Evolutionary conservation across 1,139 yeast genomes (phyloP).

Genomic region (Arxiozyma heterogenica): DNA sequence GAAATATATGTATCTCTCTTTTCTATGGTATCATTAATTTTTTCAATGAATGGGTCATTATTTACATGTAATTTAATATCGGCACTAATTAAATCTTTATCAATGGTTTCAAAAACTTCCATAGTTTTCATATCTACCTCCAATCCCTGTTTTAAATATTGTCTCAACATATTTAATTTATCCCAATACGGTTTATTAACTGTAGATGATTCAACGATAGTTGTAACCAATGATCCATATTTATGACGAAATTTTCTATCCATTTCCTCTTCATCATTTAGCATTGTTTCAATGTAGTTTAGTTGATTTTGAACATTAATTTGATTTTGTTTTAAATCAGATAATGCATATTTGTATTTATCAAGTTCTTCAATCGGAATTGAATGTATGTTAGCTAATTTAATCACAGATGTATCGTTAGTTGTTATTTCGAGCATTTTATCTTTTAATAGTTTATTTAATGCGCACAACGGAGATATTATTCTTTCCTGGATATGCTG

Average conservation of each 20-base stretch:
- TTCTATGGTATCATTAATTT: conserved; percentile 19
- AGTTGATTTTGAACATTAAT: conserved; percentile 15
- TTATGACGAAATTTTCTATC: conserved; percentile 43
- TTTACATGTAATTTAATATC: conserved; percentile 20
- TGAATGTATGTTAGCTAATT: background rate
- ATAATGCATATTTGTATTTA: conserved; percentile 10
- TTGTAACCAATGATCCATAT: conserved; percentile 47
- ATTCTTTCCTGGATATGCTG: conserved; percentile 45
- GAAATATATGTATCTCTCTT: conserved; percentile 34
- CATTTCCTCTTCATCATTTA: conserved; percentile 46
- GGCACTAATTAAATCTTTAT: conserved; percentile 26
- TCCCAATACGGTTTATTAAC: conserved; percentile 35
- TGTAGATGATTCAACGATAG: conserved; percentile 34
- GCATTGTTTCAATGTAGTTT: conserved; percentile 39
- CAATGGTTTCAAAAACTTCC: conserved; percentile 24
- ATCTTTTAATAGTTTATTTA: conserved; percentile 39
- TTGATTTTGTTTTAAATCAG: conserved; percentile 12
- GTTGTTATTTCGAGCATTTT: background rate
- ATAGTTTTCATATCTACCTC: conserved; percentile 44
- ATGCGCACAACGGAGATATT: conserved; percentile 41
- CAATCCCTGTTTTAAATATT: conserved; percentile 50
- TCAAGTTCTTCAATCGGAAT: conserved; percentile 12
- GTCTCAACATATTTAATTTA: conserved; percentile 38
- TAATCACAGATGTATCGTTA: background rate
- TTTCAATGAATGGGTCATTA: conserved; percentile 18